phyloP scores from a whole-genome alignment of 2,329 filamentous ascomycete species.

The Didymella segeticola region DNA sequence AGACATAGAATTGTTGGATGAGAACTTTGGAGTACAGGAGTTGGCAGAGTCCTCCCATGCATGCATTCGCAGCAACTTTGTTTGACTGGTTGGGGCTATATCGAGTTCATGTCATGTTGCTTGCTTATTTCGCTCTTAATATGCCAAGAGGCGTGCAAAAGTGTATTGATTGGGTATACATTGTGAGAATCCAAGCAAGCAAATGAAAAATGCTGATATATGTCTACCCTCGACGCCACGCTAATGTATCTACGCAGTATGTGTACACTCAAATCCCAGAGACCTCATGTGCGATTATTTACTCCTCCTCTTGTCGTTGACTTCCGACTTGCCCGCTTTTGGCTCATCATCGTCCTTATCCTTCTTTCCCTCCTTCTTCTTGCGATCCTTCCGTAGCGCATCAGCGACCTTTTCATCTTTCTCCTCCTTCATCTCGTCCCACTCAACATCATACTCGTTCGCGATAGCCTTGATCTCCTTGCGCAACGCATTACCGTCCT shows the following conservation, averaged over 20 bases:
- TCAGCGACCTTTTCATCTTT: constrained; percentile 66
- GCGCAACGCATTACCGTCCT: constrained; percentile 79
- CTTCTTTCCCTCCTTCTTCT: constrained; percentile 45
- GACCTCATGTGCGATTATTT: background rate
- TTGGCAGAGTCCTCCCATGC: no score
- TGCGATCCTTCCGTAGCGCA: constrained; percentile 59
- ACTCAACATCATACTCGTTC: constrained; percentile 87
- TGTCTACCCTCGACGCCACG: constrained; percentile 14
- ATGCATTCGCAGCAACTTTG: no score
- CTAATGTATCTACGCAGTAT: constrained; percentile 6
- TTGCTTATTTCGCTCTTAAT: no score
- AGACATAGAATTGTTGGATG: no score
- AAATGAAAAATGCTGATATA: background rate
- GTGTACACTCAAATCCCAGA: background rate
- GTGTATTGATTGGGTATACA: no score
- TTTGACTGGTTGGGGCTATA: no score
- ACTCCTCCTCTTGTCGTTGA: background rate
- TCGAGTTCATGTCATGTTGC: no score
- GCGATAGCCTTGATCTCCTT: constrained; percentile 82
- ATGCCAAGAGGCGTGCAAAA: no score
- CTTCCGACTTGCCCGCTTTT: constrained; percentile 13
- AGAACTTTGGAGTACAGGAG: no score
- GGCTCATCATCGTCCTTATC: constrained; percentile 41
- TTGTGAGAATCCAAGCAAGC: no score
- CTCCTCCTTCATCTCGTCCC: constrained; percentile 79